Percentiles rank a stretch among this genome's conserved stretches.
Conservation (phyloP, 768 basidiomycete genomes). For the Lyophyllum atratum region DNA sequence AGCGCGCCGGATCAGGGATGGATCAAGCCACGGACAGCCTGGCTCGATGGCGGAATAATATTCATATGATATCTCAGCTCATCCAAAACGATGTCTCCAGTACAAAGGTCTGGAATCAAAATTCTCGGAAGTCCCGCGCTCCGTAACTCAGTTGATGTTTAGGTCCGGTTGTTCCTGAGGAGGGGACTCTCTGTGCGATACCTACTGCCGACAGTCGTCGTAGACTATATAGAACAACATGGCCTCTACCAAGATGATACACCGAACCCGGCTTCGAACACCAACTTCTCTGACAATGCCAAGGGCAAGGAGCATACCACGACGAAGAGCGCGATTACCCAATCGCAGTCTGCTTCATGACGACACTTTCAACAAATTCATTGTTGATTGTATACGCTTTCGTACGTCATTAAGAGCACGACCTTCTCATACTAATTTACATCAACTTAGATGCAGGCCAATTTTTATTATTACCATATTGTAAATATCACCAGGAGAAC, state of each 20-base stretch:
- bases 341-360: constrained; percentile 21
- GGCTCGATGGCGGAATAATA: constrained; percentile 79
- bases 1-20: constrained; percentile 92
- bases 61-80: constrained; percentile 89
- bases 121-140: background rate
- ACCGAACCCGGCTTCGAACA: constrained; percentile 18
- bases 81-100: constrained; percentile 98
- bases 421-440: background rate
- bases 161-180: constrained; percentile 73
- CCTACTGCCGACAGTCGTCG: constrained; percentile 86
- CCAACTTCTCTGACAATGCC: constrained; percentile 30
- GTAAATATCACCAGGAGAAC: constrained; percentile 10
- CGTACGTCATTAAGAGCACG: background rate
- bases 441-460: constrained; percentile 4
- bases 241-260: constrained; percentile 72
- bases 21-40: constrained; percentile 77
- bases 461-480: constrained; percentile 11
- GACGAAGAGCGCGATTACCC: constrained; percentile 26
- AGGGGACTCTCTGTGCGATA: constrained; percentile 86
- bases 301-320: constrained; percentile 36
- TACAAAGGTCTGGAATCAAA: constrained; percentile 63
- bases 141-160: background rate
- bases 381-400: constrained; percentile 1
- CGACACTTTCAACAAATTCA: background rate
- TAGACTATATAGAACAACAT: constrained; percentile 91